These are phyloP conservation scores for Aspergillus novoparasiticus DNA, from an alignment of 2,329 filamentous ascomycete genomes.

Conservation along the genomic window DNA sequence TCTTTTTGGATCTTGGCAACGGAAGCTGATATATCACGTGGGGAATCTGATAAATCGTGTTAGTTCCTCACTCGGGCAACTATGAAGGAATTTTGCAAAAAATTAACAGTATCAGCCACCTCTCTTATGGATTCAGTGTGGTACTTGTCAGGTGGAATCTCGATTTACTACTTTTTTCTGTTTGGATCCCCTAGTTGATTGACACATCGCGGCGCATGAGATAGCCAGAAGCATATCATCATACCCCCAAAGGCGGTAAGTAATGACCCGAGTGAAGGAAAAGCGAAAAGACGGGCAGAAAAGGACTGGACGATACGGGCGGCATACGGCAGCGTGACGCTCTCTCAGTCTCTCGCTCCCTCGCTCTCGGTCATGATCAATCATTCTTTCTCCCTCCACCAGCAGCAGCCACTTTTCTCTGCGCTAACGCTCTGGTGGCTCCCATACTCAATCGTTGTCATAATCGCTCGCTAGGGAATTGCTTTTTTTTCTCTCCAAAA, in stretches of 20 bases:
- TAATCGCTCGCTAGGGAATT: constrained; percentile 13
- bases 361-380: constrained; percentile 6
- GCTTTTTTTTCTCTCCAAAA: constrained; percentile 7
- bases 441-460: constrained; percentile 4
- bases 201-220: neutral
- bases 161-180: neutral
- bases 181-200: neutral
- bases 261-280: neutral
- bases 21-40: constrained; percentile 19
- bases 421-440: constrained; percentile 11
- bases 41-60: neutral
- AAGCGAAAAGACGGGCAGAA: constrained; percentile 19
- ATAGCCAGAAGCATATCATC: neutral
- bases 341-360: constrained; percentile 10
- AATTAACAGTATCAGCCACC: no score
- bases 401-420: constrained; percentile 14
- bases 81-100: no score
- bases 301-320: constrained; percentile 11
- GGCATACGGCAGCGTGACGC: constrained; percentile 14
- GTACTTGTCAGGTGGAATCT: neutral
- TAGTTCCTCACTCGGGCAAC: neutral
- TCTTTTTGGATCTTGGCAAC: constrained; percentile 15
- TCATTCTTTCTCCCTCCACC: constrained; percentile 19
- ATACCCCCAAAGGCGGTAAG: constrained; percentile 9
- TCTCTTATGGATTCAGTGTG: neutral